Evolutionary conservation across 2,329 filamentous ascomycete genomes (phyloP).

Genomic region (Chaetomiaceae sp.): DNA sequence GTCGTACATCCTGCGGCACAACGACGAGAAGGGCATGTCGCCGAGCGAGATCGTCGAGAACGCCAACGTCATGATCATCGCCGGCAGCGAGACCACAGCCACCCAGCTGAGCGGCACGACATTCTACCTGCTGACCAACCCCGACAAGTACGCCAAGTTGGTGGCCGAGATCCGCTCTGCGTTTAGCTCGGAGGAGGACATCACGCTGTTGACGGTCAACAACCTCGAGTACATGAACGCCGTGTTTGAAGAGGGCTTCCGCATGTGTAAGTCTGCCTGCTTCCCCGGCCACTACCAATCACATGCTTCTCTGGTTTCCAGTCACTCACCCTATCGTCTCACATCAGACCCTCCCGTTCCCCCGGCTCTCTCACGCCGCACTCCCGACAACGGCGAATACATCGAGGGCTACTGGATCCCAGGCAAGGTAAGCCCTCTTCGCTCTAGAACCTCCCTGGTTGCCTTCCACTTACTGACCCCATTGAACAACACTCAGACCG

Average conservation of each 20-base stretch:
- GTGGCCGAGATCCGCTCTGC: constrained; percentile 33
- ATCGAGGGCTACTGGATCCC: constrained; percentile 18
- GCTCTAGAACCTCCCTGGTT: neutral
- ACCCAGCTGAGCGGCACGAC: constrained; percentile 22
- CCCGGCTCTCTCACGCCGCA: constrained; percentile 7
- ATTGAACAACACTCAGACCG: no score
- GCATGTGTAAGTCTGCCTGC: constrained; percentile 26
- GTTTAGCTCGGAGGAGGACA: constrained; percentile 34
- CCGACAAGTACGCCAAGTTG: constrained; percentile 28
- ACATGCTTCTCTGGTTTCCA: neutral
- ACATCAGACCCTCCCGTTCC: constrained; percentile 8
- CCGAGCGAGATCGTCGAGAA: constrained; percentile 11
- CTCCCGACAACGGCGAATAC: constrained; percentile 14
- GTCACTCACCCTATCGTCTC: neutral
- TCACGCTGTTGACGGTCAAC: constrained; percentile 29
- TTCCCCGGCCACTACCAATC: neutral
- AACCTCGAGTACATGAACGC: constrained; percentile 34
- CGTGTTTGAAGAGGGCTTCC: constrained; percentile 34
- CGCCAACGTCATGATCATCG: constrained; percentile 13
- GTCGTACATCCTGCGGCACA: constrained; percentile 12
- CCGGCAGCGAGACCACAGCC: constrained; percentile 25
- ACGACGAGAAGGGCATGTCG: constrained; percentile 10
- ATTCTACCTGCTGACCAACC: constrained; percentile 29
- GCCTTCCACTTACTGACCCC: constrained; percentile 12
- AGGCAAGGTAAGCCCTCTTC: constrained; percentile 12